Percentiles rank a stretch among this genome's conserved stretches.
Evolutionary conservation across 768 basidiomycete species (phyloP).

Genomic region (Leucosporidium scottii): DNA sequence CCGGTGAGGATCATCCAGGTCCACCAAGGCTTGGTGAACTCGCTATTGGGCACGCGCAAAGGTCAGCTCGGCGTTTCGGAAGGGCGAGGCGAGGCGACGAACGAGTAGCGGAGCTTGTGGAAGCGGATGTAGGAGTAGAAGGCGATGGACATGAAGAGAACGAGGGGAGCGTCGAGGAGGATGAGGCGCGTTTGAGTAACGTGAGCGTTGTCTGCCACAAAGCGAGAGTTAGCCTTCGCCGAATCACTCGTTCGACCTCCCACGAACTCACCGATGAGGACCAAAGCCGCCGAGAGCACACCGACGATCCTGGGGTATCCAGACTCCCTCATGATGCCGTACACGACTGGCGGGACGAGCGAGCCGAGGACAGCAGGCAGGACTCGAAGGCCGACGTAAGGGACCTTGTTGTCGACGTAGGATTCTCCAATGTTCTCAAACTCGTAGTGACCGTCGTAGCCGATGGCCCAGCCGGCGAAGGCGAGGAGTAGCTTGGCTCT

Average conservation of each 20-base stretch:
- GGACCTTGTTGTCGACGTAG: conserved; percentile 77
- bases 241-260: neutral
- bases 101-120: conserved; percentile 86
- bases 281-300: conserved; percentile 74
- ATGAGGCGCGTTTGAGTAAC: conserved; percentile 93
- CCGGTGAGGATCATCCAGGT: conserved; percentile 85
- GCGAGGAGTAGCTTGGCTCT: conserved; percentile 85
- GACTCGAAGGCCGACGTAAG: conserved; percentile 87
- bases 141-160: conserved; percentile 92
- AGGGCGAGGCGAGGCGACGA: neutral
- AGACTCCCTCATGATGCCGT: conserved; percentile 95
- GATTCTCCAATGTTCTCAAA: conserved; percentile 95
- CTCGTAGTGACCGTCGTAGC: conserved; percentile 86
- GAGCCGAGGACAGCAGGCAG: conserved; percentile 86
- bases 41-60: conserved; percentile 47
- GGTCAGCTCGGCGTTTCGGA: neutral
- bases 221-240: neutral
- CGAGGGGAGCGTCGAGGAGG: conserved; percentile 82
- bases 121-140: conserved; percentile 90
- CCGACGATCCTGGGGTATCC: conserved; percentile 88
- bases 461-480: conserved; percentile 90
- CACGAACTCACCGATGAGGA: conserved; percentile 70
- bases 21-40: conserved; percentile 90
- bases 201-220: conserved; percentile 77
- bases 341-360: conserved; percentile 82